These are phyloP conservation scores for Graphiopsis chlorocephala DNA, from an alignment of 2,329 filamentous ascomycete species.

Conservation along the genomic window DNA sequence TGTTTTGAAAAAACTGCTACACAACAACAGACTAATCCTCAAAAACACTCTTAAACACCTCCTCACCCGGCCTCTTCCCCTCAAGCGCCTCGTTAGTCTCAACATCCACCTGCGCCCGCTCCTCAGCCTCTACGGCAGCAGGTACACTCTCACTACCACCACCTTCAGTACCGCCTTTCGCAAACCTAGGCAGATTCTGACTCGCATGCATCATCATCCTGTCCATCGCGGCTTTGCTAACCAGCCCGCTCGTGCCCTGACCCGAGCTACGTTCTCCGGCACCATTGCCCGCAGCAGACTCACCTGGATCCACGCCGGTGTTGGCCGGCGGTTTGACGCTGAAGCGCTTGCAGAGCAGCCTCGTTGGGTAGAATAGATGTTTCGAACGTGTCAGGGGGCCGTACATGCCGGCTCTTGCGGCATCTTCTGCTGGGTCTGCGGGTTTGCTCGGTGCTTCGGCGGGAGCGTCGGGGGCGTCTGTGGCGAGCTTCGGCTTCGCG, in stretches of 20 bases:
- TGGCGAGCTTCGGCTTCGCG: constrained; percentile 26
- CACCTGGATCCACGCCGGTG: constrained; percentile 54
- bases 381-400: constrained; percentile 77
- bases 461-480: constrained; percentile 30
- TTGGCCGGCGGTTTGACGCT: constrained; percentile 76
- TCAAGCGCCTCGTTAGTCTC: constrained; percentile 78
- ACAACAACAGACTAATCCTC: too few species aligned
- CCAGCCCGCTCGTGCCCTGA: constrained; percentile 51
- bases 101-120: constrained; percentile 55
- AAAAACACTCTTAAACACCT: constrained; percentile 88
- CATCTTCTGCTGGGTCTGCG: constrained; percentile 77
- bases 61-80: constrained; percentile 69
- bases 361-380: constrained; percentile 72
- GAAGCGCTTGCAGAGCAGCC: constrained; percentile 91
- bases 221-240: constrained; percentile 56
- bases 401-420: constrained; percentile 89
- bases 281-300: constrained; percentile 38
- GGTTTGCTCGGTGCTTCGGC: constrained; percentile 49
- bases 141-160: neutral
- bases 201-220: constrained; percentile 51
- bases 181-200: constrained; percentile 17
- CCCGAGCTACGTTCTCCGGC: constrained; percentile 36
- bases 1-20: too few species aligned
- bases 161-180: constrained; percentile 24
- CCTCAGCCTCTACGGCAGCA: constrained; percentile 18